Evolutionary conservation across 192 early-diverging fungal genomes (phyloP), one percentile per base, ranked within the genome.

Genomic region (Physocladia obscura): DNA sequence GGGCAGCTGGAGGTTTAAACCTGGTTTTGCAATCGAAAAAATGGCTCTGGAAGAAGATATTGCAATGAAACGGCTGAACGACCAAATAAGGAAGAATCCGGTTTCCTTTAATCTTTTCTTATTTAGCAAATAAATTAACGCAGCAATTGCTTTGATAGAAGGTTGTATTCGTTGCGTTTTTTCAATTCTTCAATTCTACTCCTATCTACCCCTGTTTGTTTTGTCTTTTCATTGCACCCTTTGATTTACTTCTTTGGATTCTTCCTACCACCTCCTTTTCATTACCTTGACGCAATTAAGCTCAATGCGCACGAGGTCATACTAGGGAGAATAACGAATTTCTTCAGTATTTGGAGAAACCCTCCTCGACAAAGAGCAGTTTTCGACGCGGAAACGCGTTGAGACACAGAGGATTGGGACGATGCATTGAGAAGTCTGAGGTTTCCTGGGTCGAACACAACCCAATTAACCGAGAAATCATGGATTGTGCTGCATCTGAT

Each of bases 271-370:
- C 56, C 59, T 44, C 59, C 59, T 61, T 61, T 22, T n/a, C 3
- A 8, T 24, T 40, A 40, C 59, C 35, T 40, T 13, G n/a, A 21
- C 30, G 13, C 19, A n/a, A 3, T n/a, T 24, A 40, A 61, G 38
- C 11, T 44, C 59, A 40, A 40, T 22, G 29, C 59, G 17, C 8
- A 22, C 19, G 4, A 31, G 59, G 35, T 61, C 59, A 61, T 61
- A 40, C 59, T 61, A 44, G 39, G 59, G 59, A 61, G 59, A 61
- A 61, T 11, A 61, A 27, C 13, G 36, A 58, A 15, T n/a, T n/a
- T n/a, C n/a, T n/a, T n/a, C n/a, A n/a, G n/a, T n/a, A n/a, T n/a
- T n/a, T n/a, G n/a, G n/a, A n/a, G n/a, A n/a, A n/a, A n/a, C n/a
- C n/a, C n/a, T n/a, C n/a, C n/a, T n/a, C n/a, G n/a, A n/a, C n/a